These are phyloP conservation scores for Clarireedia sp. DNA, from an alignment of 2,329 filamentous ascomycete species.

Conservation along the genomic window DNA sequence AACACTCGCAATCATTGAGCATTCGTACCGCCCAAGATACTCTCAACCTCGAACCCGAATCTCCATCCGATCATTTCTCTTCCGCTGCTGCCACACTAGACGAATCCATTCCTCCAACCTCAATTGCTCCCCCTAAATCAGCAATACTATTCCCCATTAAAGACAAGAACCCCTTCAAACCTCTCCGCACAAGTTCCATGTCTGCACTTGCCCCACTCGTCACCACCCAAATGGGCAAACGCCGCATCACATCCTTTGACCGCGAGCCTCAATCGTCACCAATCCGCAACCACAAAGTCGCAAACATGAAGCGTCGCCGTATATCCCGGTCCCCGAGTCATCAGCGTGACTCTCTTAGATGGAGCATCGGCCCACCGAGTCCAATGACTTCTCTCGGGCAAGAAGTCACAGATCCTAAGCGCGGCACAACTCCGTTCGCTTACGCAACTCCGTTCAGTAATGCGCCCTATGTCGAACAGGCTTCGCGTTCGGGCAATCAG, in stretches of 20 bases:
- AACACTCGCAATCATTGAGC: conserved; percentile 31
- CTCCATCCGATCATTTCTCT: conserved; percentile 27
- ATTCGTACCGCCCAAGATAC: conserved; percentile 34
- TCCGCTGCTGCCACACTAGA: conserved; percentile 22
- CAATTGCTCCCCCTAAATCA: conserved; percentile 8
- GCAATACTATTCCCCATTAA: conserved; percentile 20
- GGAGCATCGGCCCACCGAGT: conserved; percentile 34
- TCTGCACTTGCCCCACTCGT: conserved; percentile 37
- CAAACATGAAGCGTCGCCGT: conserved; percentile 27
- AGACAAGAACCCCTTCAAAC: conserved; percentile 33
- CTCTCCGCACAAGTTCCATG: conserved; percentile 46
- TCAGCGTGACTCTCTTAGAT: conserved; percentile 46
- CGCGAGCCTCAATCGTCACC: conserved; percentile 23
- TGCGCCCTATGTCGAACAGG: conserved; percentile 33
- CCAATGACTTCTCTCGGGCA: conserved; percentile 21
- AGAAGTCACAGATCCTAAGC: conserved; percentile 22
- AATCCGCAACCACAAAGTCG: conserved; percentile 1
- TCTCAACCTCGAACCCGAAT: conserved; percentile 16
- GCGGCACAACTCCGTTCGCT: conserved; percentile 52
- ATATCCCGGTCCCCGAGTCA: conserved; percentile 49
- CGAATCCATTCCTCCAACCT: conserved; percentile 24
- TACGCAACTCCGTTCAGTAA: conserved; percentile 71
- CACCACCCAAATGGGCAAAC: conserved; percentile 31
- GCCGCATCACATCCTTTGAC: conserved; percentile 40
- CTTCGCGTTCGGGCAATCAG: conserved; percentile 4